Evolutionary conservation across 768 basidiomycete species (phyloP).

Genomic region (Leucogyrophana mollusca): DNA sequence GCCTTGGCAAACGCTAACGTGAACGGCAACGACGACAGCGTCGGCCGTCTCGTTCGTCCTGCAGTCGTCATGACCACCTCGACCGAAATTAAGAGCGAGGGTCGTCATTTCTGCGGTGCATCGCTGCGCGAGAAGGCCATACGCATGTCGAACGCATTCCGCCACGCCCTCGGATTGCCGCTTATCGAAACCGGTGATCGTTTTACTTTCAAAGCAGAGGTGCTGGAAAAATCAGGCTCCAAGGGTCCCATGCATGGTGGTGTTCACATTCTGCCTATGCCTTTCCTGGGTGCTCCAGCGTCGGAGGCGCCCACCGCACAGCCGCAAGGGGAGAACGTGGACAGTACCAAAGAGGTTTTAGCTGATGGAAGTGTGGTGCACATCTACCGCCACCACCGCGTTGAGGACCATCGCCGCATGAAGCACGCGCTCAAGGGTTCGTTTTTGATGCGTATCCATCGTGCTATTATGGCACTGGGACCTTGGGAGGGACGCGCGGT

Average conservation of each 20-base stretch:
- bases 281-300: constrained; percentile 28
- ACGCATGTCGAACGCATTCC: constrained; percentile 52
- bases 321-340: not conserved
- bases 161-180: constrained; percentile 54
- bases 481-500: constrained; percentile 84
- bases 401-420: constrained; percentile 17
- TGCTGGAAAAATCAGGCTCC: constrained; percentile 9
- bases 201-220: constrained; percentile 7
- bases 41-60: constrained; percentile 18
- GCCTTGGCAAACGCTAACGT: constrained; percentile 31
- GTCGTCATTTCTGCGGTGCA: constrained; percentile 29
- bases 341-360: constrained; percentile 4
- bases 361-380: constrained; percentile 7
- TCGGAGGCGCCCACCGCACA: constrained; percentile 6
- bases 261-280: constrained; percentile 31
- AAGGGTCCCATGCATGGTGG: constrained; percentile 21
- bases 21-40: constrained; percentile 24
- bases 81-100: constrained; percentile 9
- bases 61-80: constrained; percentile 7
- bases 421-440: constrained; percentile 22
- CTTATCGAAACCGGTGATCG: constrained; percentile 33
- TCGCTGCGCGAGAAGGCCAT: constrained; percentile 48
- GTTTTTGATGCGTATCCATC: constrained; percentile 62
- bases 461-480: constrained; percentile 66
- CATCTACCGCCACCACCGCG: constrained; percentile 7